Percentiles rank a stretch among this genome's conserved stretches.
Evolutionary conservation across 768 basidiomycete genomes (phyloP).

Genomic region (Suillus hirtellus): DNA sequence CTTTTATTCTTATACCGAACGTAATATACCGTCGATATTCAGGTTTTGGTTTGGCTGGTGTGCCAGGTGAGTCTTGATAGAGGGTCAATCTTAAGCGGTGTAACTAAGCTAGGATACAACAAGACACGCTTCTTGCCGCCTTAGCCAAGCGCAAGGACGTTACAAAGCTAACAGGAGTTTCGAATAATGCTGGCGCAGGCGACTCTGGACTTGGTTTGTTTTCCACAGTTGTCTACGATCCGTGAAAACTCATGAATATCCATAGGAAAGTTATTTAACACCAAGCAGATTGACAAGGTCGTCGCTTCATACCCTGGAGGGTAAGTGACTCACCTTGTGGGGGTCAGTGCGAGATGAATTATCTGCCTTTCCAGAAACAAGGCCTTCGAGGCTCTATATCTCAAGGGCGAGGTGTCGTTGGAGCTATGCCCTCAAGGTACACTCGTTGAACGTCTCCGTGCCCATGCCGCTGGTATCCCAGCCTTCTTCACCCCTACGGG

Average conservation of each 20-base stretch:
- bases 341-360: not conserved
- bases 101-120: not conserved
- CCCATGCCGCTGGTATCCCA: conserved; percentile 88
- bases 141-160: conserved; percentile 74
- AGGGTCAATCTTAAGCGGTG: not conserved
- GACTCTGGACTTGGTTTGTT: conserved; percentile 67
- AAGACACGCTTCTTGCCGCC: conserved; percentile 83
- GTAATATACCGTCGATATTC: conserved; percentile 7
- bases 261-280: conserved; percentile 71
- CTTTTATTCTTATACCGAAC: not conserved
- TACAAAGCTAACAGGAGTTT: conserved; percentile 75
- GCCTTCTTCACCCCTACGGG: conserved; percentile 95
- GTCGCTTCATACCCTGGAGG: conserved; percentile 90
- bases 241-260: conserved; percentile 1
- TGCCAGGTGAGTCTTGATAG: conserved; percentile 58
- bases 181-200: conserved; percentile 82
- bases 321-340: conserved; percentile 37
- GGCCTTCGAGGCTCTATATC: conserved; percentile 78
- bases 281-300: conserved; percentile 77
- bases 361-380: conserved; percentile 62
- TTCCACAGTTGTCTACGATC: not conserved
- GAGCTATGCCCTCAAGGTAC: conserved; percentile 94
- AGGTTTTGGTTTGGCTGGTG: conserved; percentile 91
- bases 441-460: conserved; percentile 82
- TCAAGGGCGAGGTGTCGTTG: conserved; percentile 76